These are phyloP conservation scores for Laburnicola sp. DNA, from an alignment of 2,329 filamentous ascomycete genomes.

Conservation along the genomic window DNA sequence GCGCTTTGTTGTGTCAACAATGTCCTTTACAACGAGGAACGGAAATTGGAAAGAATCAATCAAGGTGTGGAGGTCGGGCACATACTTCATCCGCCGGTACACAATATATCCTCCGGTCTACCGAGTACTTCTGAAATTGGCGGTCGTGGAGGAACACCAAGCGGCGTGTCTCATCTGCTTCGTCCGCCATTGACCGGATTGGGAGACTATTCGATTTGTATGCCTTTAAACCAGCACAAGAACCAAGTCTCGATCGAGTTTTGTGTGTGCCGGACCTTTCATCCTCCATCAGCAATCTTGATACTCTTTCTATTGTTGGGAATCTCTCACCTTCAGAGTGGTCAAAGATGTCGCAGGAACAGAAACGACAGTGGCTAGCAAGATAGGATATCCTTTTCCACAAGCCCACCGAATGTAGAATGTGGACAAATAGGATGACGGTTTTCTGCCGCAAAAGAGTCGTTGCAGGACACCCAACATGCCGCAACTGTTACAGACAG, in stretches of 20 bases:
- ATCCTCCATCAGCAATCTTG: background rate
- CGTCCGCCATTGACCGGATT: background rate
- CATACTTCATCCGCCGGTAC: constrained; percentile 43
- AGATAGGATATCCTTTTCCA: background rate
- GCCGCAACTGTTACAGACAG: constrained; percentile 17
- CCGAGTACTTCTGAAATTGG: constrained; percentile 44
- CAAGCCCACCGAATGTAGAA: constrained; percentile 6
- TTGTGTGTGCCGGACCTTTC: background rate
- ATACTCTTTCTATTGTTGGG: too few relatives aligned
- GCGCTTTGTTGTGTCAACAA: constrained; percentile 21
- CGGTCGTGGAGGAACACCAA: constrained; percentile 43
- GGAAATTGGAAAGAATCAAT: background rate
- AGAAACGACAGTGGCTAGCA: background rate
- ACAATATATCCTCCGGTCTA: constrained; percentile 45
- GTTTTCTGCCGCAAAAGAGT: constrained; percentile 7
- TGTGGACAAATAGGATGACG: constrained; percentile 16
- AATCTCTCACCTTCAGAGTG: background rate
- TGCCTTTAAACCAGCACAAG: too few relatives aligned
- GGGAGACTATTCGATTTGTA: too few relatives aligned
- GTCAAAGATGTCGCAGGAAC: background rate
- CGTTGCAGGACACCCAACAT: constrained; percentile 19
- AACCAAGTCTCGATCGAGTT: background rate
- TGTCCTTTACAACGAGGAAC: background rate
- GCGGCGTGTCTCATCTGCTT: constrained; percentile 14
- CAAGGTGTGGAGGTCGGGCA: background rate